Conservation (phyloP, 345 rosid species). For the Aquilaria sinensis region DNA sequence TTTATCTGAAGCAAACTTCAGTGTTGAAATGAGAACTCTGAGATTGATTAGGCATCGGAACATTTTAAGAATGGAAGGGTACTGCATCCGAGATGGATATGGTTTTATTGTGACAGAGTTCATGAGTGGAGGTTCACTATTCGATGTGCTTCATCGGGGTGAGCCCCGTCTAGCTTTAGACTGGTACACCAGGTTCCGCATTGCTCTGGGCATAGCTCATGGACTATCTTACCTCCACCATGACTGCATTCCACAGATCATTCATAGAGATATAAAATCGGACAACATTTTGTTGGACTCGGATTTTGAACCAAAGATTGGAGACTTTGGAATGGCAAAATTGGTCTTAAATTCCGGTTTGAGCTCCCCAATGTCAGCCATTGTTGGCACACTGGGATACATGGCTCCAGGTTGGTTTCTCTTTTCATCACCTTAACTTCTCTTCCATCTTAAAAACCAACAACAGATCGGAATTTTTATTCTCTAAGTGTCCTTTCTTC, state of each 20-base stretch:
- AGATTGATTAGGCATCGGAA: slow-evolving; percentile 29
- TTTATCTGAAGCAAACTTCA: slow-evolving; percentile 22
- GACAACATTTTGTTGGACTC: slow-evolving; percentile 32
- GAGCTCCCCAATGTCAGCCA: slow-evolving; percentile 21
- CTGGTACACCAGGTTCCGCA: slow-evolving; percentile 24
- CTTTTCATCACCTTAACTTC: not conserved
- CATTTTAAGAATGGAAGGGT: slow-evolving; percentile 27
- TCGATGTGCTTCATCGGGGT: slow-evolving; percentile 19
- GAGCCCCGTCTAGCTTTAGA: slow-evolving; percentile 19
- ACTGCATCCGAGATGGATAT: slow-evolving; percentile 24
- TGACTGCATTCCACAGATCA: slow-evolving; percentile 35
- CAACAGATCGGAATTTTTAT: not conserved
- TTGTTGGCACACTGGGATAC: slow-evolving; percentile 36
- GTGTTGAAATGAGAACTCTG: slow-evolving; percentile 25
- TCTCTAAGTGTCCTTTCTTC: not conserved
- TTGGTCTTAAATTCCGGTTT: slow-evolving; percentile 17
- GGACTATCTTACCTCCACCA: slow-evolving; percentile 38
- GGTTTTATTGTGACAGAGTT: slow-evolving; percentile 27
- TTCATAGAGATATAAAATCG: slow-evolving; percentile 34
- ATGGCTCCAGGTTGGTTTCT: slow-evolving; percentile 34
- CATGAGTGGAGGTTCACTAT: slow-evolving; percentile 33
- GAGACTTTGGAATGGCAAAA: slow-evolving; percentile 35
- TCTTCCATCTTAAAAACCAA: not conserved
- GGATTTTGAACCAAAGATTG: slow-evolving; percentile 33
- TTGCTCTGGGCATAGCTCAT: slow-evolving; percentile 32